phyloP scores from a whole-genome alignment of 805 yeast species.

The Candida ponderosae region DNA sequence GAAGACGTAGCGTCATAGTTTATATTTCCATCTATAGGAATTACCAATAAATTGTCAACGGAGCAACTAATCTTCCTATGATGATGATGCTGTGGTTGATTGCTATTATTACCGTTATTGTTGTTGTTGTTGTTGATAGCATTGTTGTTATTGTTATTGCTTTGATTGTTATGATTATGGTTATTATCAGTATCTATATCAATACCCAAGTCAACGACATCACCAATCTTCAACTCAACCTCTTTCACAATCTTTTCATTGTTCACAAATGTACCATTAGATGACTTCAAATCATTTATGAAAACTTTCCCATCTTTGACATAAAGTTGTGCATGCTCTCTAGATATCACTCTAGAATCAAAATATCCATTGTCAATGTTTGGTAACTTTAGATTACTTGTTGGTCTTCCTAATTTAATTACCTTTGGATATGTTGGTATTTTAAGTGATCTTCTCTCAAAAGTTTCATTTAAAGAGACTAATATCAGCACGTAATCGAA shows the following conservation, averaged over 20 bases:
- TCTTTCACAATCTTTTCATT: slow-evolving; percentile 53
- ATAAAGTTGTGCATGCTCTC: slow-evolving; percentile 90
- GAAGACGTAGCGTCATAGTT: slow-evolving; percentile 1
- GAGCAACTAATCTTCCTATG: slow-evolving; percentile 84
- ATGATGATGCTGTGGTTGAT: slow-evolving; percentile 31
- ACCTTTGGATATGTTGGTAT: slow-evolving; percentile 81
- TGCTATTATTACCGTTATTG: slow-evolving; percentile 24
- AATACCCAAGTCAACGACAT: slow-evolving; percentile 87
- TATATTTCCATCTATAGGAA: slow-evolving; percentile 25
- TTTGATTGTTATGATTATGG: neutral
- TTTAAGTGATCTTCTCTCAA: slow-evolving; percentile 67
- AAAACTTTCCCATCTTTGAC: slow-evolving; percentile 68
- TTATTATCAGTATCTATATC: slow-evolving; percentile 56
- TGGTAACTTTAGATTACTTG: slow-evolving; percentile 47
- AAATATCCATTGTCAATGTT: slow-evolving; percentile 80
- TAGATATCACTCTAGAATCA: slow-evolving; percentile 84
- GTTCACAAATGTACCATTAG: slow-evolving; percentile 93
- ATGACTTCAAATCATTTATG: slow-evolving; percentile 80
- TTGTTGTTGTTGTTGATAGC: neutral
- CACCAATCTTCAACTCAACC: slow-evolving; percentile 67
- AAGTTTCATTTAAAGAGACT: slow-evolving; percentile 72
- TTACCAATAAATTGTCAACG: slow-evolving; percentile 64
- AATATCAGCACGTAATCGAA: slow-evolving; percentile 50
- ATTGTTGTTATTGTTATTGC: slow-evolving; percentile 8
- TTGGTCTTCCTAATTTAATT: slow-evolving; percentile 84